These are phyloP conservation scores for Lentinula detonsa DNA, from an alignment of 768 basidiomycete genomes.

Conservation along the genomic window DNA sequence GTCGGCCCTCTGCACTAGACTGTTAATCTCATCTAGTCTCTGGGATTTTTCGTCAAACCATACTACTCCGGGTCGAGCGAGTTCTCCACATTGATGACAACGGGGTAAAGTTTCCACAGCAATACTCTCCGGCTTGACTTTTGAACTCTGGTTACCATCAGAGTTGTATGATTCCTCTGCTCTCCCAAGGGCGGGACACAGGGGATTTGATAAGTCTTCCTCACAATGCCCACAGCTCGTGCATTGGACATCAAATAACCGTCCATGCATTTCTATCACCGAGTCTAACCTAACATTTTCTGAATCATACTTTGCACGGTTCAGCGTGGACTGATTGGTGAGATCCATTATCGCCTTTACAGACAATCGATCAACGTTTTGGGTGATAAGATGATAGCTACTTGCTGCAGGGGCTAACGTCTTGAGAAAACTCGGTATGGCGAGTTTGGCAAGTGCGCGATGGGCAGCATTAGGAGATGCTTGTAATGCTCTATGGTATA, in stretches of 20 bases:
- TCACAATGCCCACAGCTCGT: slow-evolving; percentile 37
- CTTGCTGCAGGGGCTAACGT: slow-evolving; percentile 30
- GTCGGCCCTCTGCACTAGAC: slow-evolving; percentile 39
- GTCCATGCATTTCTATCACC: slow-evolving; percentile 56
- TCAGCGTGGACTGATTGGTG: not conserved
- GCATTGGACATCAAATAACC: slow-evolving; percentile 50
- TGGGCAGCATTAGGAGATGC: slow-evolving; percentile 56
- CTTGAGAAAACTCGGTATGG: slow-evolving; percentile 29
- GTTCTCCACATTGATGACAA: not conserved
- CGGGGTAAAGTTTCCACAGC: not conserved
- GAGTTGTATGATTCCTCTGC: slow-evolving; percentile 32
- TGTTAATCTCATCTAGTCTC: slow-evolving; percentile 30
- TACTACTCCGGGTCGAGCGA: slow-evolving; percentile 23
- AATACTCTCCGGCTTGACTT: not conserved
- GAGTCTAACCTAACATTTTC: slow-evolving; percentile 9
- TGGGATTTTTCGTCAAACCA: slow-evolving; percentile 50
- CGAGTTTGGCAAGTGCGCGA: slow-evolving; percentile 38
- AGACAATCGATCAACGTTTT: slow-evolving; percentile 56
- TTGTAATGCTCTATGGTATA: slow-evolving; percentile 32
- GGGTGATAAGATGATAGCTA: slow-evolving; percentile 48
- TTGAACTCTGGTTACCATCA: not conserved
- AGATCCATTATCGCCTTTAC: slow-evolving; percentile 28
- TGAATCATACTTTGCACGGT: slow-evolving; percentile 7
- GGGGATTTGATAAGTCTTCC: slow-evolving; percentile 32
- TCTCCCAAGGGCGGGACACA: slow-evolving; percentile 38